Evolutionary conservation across 1,284 basidiomycete species (phyloP).

Genomic region (Anthracocystis panici-leucophaei): DNA sequence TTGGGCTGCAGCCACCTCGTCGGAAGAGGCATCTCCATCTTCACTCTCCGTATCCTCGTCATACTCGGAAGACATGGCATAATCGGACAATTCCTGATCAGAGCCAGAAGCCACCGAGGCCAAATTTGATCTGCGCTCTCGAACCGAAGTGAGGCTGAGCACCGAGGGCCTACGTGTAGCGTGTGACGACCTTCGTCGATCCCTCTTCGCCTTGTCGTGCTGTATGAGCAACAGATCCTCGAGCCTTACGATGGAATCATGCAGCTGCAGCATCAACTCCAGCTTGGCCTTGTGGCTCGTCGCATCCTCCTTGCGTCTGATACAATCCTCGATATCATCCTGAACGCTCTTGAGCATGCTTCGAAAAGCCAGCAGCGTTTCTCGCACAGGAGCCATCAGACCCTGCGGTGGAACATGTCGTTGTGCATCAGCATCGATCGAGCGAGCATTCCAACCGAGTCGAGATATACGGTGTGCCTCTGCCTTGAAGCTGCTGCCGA

Average conservation of each 20-base stretch:
- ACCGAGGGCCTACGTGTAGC: slow-evolving; percentile 20
- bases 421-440: neutral
- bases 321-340: slow-evolving; percentile 78
- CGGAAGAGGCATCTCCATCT: slow-evolving; percentile 12
- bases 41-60: slow-evolving; percentile 33
- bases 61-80: slow-evolving; percentile 45
- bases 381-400: slow-evolving; percentile 43
- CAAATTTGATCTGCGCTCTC: slow-evolving; percentile 16
- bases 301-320: slow-evolving; percentile 84
- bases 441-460: slow-evolving; percentile 29
- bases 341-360: slow-evolving; percentile 79
- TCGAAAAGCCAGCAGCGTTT: slow-evolving; percentile 35
- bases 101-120: slow-evolving; percentile 15
- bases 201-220: slow-evolving; percentile 7
- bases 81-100: slow-evolving; percentile 28
- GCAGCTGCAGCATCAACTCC: slow-evolving; percentile 86
- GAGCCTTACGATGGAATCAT: slow-evolving; percentile 84
- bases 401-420: slow-evolving; percentile 11
- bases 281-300: slow-evolving; percentile 76
- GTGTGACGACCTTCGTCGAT: slow-evolving; percentile 14
- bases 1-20: neutral
- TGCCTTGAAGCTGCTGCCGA: slow-evolving; percentile 73
- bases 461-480: slow-evolving; percentile 47
- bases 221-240: slow-evolving; percentile 81
- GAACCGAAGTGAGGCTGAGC: slow-evolving; percentile 15